Evolutionary conservation across 2,329 filamentous ascomycete species (phyloP).

Genomic region (Talaromyces sp.): DNA sequence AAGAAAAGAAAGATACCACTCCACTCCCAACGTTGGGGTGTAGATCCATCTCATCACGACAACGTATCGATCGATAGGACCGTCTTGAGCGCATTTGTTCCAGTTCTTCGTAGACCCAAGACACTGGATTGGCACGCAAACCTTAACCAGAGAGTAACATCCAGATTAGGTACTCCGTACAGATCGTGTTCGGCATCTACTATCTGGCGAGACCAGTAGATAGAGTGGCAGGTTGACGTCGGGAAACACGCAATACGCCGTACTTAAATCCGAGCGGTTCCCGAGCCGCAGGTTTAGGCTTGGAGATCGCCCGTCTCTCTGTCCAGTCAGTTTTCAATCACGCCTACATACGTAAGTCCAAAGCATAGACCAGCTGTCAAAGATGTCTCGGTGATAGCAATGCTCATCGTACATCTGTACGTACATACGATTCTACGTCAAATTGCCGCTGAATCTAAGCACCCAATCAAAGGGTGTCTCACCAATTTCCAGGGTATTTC

Average conservation of each 20-base stretch:
- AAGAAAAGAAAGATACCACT: neutral
- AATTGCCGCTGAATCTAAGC: neutral
- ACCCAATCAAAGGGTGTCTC: neutral
- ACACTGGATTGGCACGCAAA: slow-evolving; percentile 1
- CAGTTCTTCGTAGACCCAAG: neutral
- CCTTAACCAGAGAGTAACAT: slow-evolving; percentile 13
- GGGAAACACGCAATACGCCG: neutral
- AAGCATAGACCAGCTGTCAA: slow-evolving; percentile 17
- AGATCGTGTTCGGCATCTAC: neutral
- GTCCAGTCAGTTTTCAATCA: neutral
- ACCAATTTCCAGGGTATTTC: neutral
- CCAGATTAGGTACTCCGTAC: slow-evolving; percentile 7
- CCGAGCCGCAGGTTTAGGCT: slow-evolving; percentile 9
- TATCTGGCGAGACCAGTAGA: neutral
- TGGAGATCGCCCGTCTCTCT: slow-evolving; percentile 19
- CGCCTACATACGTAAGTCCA: neutral
- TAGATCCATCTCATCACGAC: slow-evolving; percentile 4
- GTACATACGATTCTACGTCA: neutral
- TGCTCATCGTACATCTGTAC: neutral
- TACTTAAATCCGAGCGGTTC: slow-evolving; percentile 5
- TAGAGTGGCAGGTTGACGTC: neutral
- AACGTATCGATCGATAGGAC: neutral
- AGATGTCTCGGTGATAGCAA: neutral
- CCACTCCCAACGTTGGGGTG: neutral
- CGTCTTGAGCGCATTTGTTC: neutral